Base-by-base conservation (phyloP, 257 asterid genomes). In the Solanum ossicruentum region DNA sequence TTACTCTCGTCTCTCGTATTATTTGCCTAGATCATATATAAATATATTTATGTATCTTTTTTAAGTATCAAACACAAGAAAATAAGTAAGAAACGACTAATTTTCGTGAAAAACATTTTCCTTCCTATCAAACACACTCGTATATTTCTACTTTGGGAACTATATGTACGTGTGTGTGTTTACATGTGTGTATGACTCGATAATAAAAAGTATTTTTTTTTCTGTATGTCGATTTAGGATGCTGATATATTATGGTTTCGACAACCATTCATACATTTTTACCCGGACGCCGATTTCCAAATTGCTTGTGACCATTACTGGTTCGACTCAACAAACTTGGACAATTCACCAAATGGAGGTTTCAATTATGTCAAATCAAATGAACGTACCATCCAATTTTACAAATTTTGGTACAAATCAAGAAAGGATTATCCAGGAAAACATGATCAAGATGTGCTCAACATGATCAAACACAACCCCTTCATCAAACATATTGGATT, bases 201-300 rank as follows among this genome's bases (percentile, higher is more conserved):
- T 26, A 21, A 73, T 73, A n/a, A 21, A 47, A 21, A 2, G 55
- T 72, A 21, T 0, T 69, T 15, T 7, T 58, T 43, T 36, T 36
- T 32, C 0, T 49, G 26, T 39, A 8, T 41, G 49, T 43, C 0
- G 45, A 23, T 69, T 32, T 26, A 94, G 97, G 95, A 94, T 87
- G 93, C 92, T 2, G 98, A 94, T 69, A 87, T 94, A 26, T 84
- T 94, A 92, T 94, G 98, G 97, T 79, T 93, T 28, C 85, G 97
- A 52, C 80, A 92, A 80, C 98, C 98, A 57, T 90, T 94, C 36
- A n/a, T 26, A 52, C 89, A 83, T 63, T 93, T 94, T 73, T 84
- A 92, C 51, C 54, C 89, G 1, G 91, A 91, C 2, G 90, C 89
- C 0, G 95, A 93, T 75, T 90, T 93, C 79, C 95, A 93, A 81